A percentile compares a stretch with the other conserved stretches of the same genome.
These are phyloP conservation scores for Parathielavia hyrcaniae DNA, from an alignment of 495 filamentous ascomycete species.

Conservation along the genomic window DNA sequence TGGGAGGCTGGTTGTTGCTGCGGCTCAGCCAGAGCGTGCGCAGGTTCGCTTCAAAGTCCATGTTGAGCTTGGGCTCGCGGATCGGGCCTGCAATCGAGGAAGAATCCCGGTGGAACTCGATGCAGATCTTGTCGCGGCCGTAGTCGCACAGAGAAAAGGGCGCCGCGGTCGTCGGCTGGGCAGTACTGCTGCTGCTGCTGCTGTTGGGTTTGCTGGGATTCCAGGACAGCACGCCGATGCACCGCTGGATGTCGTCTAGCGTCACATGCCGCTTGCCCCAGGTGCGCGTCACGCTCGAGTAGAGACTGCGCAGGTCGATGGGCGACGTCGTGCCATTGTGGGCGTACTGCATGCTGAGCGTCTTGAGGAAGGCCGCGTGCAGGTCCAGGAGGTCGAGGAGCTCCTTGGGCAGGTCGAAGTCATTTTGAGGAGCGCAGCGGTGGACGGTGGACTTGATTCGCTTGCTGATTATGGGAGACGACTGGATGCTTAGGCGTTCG, in stretches of 20 bases:
- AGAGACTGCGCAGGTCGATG: conserved; percentile 51
- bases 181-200: background rate
- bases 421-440: conserved; percentile 27
- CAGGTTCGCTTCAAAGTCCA: conserved; percentile 47
- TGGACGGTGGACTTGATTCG: conserved; percentile 29
- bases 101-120: conserved; percentile 33
- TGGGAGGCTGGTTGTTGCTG: conserved; percentile 14
- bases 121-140: conserved; percentile 45
- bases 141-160: conserved; percentile 55
- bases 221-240: conserved; percentile 47
- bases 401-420: conserved; percentile 45
- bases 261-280: conserved; percentile 58
- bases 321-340: conserved; percentile 59
- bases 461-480: conserved; percentile 33
- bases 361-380: conserved; percentile 52
- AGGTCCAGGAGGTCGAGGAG: conserved; percentile 52
- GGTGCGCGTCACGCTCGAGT: conserved; percentile 47
- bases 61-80: conserved; percentile 51
- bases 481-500: conserved; percentile 39
- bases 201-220: conserved; percentile 15
- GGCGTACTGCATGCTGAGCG: conserved; percentile 53
- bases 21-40: conserved; percentile 41
- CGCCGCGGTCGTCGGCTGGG: conserved; percentile 8
- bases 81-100: conserved; percentile 39
- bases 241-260: conserved; percentile 52